Base-by-base conservation (phyloP, 495 filamentous ascomycete species). In the Lophiotrema nucula region DNA sequence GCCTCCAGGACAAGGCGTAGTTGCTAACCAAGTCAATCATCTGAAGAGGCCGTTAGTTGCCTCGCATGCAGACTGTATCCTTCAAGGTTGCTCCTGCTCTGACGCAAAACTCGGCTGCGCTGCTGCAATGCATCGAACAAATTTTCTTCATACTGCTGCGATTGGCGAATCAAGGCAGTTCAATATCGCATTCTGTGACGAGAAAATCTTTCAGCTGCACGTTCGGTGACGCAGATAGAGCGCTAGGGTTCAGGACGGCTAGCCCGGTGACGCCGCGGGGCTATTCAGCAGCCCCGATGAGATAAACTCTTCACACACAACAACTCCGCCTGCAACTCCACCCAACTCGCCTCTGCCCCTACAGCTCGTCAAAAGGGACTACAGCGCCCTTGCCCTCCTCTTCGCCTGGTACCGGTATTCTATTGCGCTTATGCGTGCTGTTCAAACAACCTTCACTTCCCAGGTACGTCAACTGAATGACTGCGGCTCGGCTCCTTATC, bases 391-490 rank as follows among this genome's bases (percentile, higher is more conserved):
- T 50, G 26, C 28, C 13, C 3, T 15, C 11, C 25, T 42, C 31
- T 19, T 48, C 38, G 11, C 13, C 4, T 37, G 39, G 39, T 21
- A 8, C 39, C 33, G 47, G 37, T 25, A 28, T 33, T 27, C 43
- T 15, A 47, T 58, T 54, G 88, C 88, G 81, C 87, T 88, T 87
- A 97, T 97, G 91, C 89, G 86, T 89, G 89, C 88, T 81, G 85
- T 85, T 83, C 80, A 85, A 75, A 90, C 91, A 72, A 82, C 88
- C 75, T 97, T 92, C 81, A 97, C 91, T 80, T 69, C 67, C 55
- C 67, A 69, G 67, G 67, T 69, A 65, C 49, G 66, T 66, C 15
- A 38, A 33, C n/a, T 13, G 16, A 48, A 37, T 60, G 25, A 53
- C 42, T 28, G 23, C 39, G 16, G 46, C 27, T 41, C 35, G 12